phyloP scores from a whole-genome alignment of 192 early-diverging fungal genomes.

The Coemansia sp. region DNA sequence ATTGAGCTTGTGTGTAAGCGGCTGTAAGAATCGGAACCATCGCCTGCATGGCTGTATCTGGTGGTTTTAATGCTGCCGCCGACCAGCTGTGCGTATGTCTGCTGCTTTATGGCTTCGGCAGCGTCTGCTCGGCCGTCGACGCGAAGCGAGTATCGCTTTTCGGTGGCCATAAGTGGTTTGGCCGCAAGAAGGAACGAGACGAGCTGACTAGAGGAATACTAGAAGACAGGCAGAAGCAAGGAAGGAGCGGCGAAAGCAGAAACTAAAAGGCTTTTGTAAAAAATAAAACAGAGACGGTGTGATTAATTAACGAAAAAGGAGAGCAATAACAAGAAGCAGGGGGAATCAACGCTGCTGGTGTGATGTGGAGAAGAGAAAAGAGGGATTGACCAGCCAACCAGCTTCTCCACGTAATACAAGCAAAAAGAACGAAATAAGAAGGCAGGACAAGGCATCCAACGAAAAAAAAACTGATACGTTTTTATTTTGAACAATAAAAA shows the following conservation, averaged over 20 bases:
- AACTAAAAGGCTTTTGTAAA: neutral
- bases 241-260: too few species aligned
- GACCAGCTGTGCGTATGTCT: conserved; percentile 19
- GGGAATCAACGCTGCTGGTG: neutral
- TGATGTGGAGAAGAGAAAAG: neutral
- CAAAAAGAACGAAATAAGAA: too few species aligned
- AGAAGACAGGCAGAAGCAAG: too few species aligned
- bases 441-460: too few species aligned
- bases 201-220: too few species aligned
- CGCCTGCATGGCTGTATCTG: neutral
- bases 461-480: too few species aligned
- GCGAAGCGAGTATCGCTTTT: conserved; percentile 8
- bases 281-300: neutral
- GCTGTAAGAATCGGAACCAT: neutral
- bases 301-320: neutral
- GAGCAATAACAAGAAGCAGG: neutral
- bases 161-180: neutral
- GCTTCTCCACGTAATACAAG: neutral
- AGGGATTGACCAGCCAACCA: neutral
- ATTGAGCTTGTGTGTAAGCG: neutral
- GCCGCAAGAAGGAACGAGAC: too few species aligned
- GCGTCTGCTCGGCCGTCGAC: neutral
- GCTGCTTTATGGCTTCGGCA: conserved; percentile 6
- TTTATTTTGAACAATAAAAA: too few species aligned
- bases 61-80: neutral